Conservation (phyloP, 164 flowering plant genomes). For the Kingdonia uniflora region DNA sequence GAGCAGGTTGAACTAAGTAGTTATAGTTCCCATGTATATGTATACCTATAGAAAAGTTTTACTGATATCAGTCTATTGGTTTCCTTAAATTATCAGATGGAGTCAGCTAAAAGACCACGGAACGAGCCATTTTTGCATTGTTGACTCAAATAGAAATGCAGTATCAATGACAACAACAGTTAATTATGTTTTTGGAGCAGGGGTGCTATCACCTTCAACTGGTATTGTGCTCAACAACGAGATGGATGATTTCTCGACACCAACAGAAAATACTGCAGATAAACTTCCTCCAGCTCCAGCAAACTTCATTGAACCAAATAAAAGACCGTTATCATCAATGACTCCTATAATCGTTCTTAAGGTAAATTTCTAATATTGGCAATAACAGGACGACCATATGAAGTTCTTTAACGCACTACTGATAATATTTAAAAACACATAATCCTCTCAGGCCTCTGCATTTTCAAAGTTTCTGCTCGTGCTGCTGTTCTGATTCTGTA, state of each 20-base stretch:
- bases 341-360: constrained; percentile 70
- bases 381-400: too few relatives aligned
- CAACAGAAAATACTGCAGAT: constrained; percentile 47
- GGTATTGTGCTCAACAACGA: constrained; percentile 88
- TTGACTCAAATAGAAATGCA: constrained; percentile 81
- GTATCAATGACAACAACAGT: constrained; percentile 86
- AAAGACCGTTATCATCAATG: constrained; percentile 94
- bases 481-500: too few relatives aligned
- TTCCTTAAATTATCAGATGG: constrained; percentile 39
- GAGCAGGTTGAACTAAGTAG: constrained; percentile 30
- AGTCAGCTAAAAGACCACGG: constrained; percentile 82
- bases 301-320: constrained; percentile 68
- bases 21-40: too few relatives aligned
- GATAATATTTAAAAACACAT: too few relatives aligned
- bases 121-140: constrained; percentile 88
- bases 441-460: too few relatives aligned
- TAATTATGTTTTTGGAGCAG: constrained; percentile 63
- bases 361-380: constrained; percentile 24
- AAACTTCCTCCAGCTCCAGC: constrained; percentile 82
- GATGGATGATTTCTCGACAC: constrained; percentile 90
- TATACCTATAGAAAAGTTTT: too few relatives aligned
- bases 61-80: too few relatives aligned
- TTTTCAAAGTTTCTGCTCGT: too few relatives aligned
- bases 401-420: too few relatives aligned
- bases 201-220: constrained; percentile 69